Base-by-base conservation (phyloP, 768 basidiomycete genomes). In the Phaeotremella skinneri region DNA sequence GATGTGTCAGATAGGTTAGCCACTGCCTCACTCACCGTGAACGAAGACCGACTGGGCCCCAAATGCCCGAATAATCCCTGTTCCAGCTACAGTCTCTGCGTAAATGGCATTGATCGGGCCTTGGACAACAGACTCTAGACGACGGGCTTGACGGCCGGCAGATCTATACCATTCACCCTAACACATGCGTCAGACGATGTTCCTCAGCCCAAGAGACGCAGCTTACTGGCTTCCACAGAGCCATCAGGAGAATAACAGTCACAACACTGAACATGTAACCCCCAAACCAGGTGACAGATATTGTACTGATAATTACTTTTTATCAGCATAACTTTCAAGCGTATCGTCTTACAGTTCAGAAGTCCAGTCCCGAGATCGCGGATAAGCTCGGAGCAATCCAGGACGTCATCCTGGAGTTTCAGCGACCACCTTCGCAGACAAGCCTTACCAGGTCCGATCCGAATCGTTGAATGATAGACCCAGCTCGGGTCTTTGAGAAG, bases 391-490 rank as follows among this genome's bases (percentile, higher is more conserved):
- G 63, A 66, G 34, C 61, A 69, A 34, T 50, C 42, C 0, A 59
- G 42, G 2, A 64, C 39, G 25, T 63, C 59, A 26, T 48, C 52
- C 67, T 72, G 41, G 30, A 6, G 1, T 26, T 20, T 9, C 26
- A 9, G 31, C 52, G 23, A 42, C 21, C 50, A n/a, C 20, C 39
- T 13, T 32, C 21, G 23, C n/a, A 25, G 11, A 11, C 21, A 17
- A 20, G 16, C 52, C 67, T 59, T 11, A 72, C 70, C 30, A 73
- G 53, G 41, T 73, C 71, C 34, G 34, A 43, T 1, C 68, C 64
- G 37, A 73, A 70, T 25, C 71, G 59, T 57, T 73, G 71, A 14
- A 73, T 52, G 52, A 73, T 73, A 2, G 71, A 70, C 2, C 71
- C 71, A 0, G 66, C 69, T 42, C 66, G 29, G 16, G 66, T 73